These are phyloP conservation scores for Vitis hybrid DNA, from an alignment of 177 flowering plant genomes.

Conservation along the genomic window DNA sequence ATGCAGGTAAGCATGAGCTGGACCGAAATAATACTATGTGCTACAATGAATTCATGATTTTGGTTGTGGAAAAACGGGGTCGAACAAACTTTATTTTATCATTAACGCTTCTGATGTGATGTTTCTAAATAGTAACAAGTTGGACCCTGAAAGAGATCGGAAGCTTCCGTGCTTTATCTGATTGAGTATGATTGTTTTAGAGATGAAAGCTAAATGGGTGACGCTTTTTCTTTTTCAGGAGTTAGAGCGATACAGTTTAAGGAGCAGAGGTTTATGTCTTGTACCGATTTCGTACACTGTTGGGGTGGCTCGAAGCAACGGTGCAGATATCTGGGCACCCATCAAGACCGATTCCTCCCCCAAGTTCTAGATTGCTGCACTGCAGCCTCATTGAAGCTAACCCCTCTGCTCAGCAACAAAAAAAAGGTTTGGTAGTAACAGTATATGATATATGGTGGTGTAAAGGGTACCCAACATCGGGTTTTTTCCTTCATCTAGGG, in stretches of 20 bases:
- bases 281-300: constrained; percentile 65
- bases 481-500: neutral
- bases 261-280: constrained; percentile 79
- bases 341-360: constrained; percentile 54
- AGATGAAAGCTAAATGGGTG: too few relatives aligned
- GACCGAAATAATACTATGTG: neutral
- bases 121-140: too few relatives aligned
- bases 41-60: neutral
- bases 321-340: constrained; percentile 98
- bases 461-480: constrained; percentile 5
- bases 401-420: neutral
- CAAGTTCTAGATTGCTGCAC: constrained; percentile 21
- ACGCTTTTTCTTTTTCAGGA: constrained; percentile 33
- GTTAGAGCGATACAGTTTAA: constrained; percentile 43
- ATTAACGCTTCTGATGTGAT: too few relatives aligned
- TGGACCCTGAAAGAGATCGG: too few relatives aligned
- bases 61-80: neutral
- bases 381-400: constrained; percentile 15
- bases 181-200: too few relatives aligned
- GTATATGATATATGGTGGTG: neutral
- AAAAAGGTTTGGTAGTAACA: neutral
- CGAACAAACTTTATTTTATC: too few relatives aligned
- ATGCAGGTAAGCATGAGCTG: constrained; percentile 46
- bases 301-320: constrained; percentile 74
- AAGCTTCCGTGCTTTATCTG: too few relatives aligned